Percentiles rank a stretch among this genome's conserved stretches.
Evolutionary conservation across 2,329 filamentous ascomycete species (phyloP).

Genomic region (Fusarium lateritium): DNA sequence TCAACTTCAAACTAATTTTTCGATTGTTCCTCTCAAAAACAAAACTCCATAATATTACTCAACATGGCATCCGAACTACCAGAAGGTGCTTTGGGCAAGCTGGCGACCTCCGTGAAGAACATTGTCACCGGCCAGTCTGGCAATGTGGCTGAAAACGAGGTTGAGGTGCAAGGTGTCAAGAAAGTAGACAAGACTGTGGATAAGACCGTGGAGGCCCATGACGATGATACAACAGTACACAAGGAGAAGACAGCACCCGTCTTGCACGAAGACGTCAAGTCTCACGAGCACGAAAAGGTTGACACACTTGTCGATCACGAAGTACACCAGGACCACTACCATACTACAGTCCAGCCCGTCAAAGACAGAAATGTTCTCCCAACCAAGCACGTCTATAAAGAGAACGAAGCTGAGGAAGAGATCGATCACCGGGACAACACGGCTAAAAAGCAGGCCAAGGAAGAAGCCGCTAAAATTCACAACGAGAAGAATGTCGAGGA

Average conservation of each 20-base stretch:
- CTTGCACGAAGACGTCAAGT: conserved; percentile 33
- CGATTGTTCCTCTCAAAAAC: not conserved
- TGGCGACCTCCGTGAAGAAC: conserved; percentile 28
- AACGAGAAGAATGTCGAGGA: conserved; percentile 27
- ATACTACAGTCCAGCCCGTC: conserved; percentile 32
- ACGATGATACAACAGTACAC: conserved; percentile 23
- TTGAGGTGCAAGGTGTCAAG: conserved; percentile 13
- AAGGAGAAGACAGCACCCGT: conserved; percentile 31
- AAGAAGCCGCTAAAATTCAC: conserved; percentile 30
- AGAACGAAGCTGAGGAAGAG: conserved; percentile 29
- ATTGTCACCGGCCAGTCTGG: conserved; percentile 17
- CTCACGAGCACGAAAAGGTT: conserved; percentile 32
- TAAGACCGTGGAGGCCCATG: conserved; percentile 23
- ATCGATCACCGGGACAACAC: conserved; percentile 30
- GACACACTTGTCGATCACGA: conserved; percentile 32
- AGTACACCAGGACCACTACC: conserved; percentile 32
- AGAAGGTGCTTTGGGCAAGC: conserved; percentile 14
- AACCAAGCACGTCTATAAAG: conserved; percentile 34
- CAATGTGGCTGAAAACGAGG: conserved; percentile 3
- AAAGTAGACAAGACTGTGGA: conserved; percentile 20
- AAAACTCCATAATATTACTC: not conserved
- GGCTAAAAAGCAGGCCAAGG: conserved; percentile 24
- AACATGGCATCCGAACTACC: conserved; percentile 28
- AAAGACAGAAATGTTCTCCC: conserved; percentile 34
- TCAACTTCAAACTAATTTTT: not conserved